These are phyloP conservation scores for Phytomonas sp. DNA, from an alignment of 208 protist species.

Conservation along the genomic window DNA sequence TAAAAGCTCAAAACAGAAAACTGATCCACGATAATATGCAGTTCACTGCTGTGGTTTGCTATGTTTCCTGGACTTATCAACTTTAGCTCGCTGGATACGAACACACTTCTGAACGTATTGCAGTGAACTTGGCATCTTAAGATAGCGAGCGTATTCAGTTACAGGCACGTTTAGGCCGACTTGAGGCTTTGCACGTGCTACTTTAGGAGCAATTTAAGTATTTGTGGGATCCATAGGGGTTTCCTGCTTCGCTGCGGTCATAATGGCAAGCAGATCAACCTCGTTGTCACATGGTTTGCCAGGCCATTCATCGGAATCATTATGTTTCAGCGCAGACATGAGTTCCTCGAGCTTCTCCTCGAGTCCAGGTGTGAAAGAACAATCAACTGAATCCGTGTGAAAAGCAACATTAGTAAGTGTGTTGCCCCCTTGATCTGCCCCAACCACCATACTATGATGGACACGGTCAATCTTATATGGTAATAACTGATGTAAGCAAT, in stretches of 20 bases:
- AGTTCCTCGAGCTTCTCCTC: conserved; percentile 13
- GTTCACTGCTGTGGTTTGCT: too few species aligned
- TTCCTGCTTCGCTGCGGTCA: not conserved
- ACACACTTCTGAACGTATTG: not conserved
- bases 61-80: too few species aligned
- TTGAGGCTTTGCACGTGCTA: not conserved
- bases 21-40: too few species aligned
- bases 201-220: not conserved
- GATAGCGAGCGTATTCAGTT: conserved; percentile 22
- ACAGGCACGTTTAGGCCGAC: conserved; percentile 29
- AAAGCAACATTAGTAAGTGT: too few species aligned
- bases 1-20: too few species aligned
- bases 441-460: too few species aligned
- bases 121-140: conserved; percentile 15
- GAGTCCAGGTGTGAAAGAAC: too few species aligned
- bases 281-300: conserved; percentile 29
- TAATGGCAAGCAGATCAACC: conserved; percentile 10
- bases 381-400: too few species aligned
- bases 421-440: too few species aligned
- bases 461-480: too few species aligned
- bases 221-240: not conserved
- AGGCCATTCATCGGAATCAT: conserved; percentile 27
- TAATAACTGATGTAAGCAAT: too few species aligned
- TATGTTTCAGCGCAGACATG: conserved; percentile 19
- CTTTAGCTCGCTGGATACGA: too few species aligned